These are phyloP conservation scores for Beauveria rudraprayagi DNA, from an alignment of 2,329 filamentous ascomycete species.

Conservation along the genomic window DNA sequence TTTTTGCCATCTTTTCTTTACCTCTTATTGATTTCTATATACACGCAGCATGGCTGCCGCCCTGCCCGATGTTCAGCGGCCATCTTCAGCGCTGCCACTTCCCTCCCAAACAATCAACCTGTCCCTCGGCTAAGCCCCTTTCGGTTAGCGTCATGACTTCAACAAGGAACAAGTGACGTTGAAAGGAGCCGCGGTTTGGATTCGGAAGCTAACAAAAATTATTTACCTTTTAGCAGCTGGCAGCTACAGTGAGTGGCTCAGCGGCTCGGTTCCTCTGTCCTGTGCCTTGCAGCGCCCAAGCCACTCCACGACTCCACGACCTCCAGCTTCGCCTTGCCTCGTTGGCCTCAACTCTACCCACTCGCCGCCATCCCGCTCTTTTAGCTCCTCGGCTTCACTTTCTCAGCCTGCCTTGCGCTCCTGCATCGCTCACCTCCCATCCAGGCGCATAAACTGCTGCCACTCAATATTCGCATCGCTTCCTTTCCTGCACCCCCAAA, in stretches of 20 bases:
- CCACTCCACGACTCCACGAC: not conserved
- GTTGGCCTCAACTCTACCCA: not conserved
- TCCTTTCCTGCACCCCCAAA: not conserved
- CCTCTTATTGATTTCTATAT: too few species aligned
- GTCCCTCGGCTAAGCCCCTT: not conserved
- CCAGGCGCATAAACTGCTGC: not conserved
- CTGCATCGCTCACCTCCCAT: not conserved
- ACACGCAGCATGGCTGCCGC: too few species aligned
- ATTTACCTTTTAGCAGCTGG: not conserved
- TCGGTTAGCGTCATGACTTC: not conserved
- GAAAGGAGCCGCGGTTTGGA: not conserved
- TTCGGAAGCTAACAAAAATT: not conserved
- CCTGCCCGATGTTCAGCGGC: too few species aligned
- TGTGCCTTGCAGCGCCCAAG: not conserved
- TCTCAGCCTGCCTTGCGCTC: not conserved
- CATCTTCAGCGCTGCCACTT: not conserved
- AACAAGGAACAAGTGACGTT: not conserved
- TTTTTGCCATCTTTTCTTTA: too few species aligned
- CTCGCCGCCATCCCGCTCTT: not conserved
- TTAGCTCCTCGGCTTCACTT: not conserved
- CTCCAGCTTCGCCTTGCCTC: constrained; percentile 5
- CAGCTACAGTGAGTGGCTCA: too few species aligned
- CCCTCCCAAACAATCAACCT: not conserved
- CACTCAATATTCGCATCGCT: not conserved
- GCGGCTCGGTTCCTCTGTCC: too few species aligned